Base-by-base conservation (phyloP, 140 eudicot species). In the Senecio squalidus region DNA sequence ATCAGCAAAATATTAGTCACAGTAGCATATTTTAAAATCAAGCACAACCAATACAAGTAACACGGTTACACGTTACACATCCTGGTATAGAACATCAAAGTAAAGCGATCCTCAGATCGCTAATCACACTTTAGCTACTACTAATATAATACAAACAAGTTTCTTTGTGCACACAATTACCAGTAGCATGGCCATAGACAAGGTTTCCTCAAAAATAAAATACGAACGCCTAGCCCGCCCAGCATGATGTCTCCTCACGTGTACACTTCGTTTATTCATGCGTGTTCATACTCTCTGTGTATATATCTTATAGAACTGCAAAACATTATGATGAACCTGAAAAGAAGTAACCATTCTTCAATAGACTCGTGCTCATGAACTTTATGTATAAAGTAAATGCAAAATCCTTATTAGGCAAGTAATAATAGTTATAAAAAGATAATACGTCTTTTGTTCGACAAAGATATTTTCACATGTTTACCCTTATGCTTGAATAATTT, bases 271-370 rank as follows among this genome's bases (percentile, higher is more conserved):
- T 13, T 27, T 16, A 43, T 18, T 13, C 9, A 20, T 48, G 41
- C 13, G 16, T 54, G 25, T 54, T 54, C 29, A 54, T 60, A 60
- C 66, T 10, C n/a, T 33, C 9, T 59, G 38, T 45, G 44, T 9
- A 33, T 50, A 6, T 14, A 50, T 40, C 51, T 51, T 21, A 18
- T 2, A 24, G 45, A 51, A 6, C 36, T 14, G 34, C 10, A 14
- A 38, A 50, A 57, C 38, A 51, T 8, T 31, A 36, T 25, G 17
- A 24, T 49, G 17, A 39, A 25, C 60, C 70, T 64, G 70, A 64
- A 64, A 64, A 64, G 3, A 64, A 46, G 40, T 15, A 33, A 46
- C 25, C 17, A 22, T 28, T 7, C 2, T 49, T 33, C 49, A 48
- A 33, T 34, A 63, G 49, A 63, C 31, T 63, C 24, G 5, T 49